These are phyloP conservation scores for Paulownia fortunei DNA, from an alignment of 257 asterid species.

Conservation along the genomic window DNA sequence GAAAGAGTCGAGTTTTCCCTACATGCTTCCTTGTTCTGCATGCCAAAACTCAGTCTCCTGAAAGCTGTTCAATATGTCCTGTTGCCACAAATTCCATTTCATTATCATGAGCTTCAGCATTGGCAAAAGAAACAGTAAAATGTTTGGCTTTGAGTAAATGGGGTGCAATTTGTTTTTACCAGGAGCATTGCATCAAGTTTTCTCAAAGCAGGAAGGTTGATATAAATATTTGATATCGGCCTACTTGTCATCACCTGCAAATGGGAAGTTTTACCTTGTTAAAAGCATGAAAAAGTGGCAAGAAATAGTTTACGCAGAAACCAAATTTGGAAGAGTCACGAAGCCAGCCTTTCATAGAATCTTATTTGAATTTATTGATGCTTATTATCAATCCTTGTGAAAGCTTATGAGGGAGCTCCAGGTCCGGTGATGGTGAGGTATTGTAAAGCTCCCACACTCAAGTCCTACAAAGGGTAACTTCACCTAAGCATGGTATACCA, in stretches of 20 bases:
- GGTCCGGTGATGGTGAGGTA: too few relatives aligned
- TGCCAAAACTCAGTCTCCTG: constrained; percentile 86
- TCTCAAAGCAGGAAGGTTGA: constrained; percentile 81
- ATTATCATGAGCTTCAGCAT: constrained; percentile 1
- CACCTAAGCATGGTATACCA: too few relatives aligned
- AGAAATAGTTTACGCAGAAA: too few relatives aligned
- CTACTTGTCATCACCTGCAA: constrained; percentile 74
- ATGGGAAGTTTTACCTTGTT: not conserved
- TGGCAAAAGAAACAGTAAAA: not conserved
- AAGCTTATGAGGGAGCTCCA: too few relatives aligned
- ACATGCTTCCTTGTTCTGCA: constrained; percentile 81
- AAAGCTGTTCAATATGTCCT: constrained; percentile 84
- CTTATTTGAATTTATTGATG: too few relatives aligned
- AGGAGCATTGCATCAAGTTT: constrained; percentile 84
- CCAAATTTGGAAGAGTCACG: too few relatives aligned
- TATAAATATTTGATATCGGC: constrained; percentile 79
- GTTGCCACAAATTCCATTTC: constrained; percentile 26
- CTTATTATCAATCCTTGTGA: too few relatives aligned
- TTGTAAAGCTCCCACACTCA: too few relatives aligned
- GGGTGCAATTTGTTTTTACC: constrained; percentile 52
- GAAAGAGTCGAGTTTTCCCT: constrained; percentile 60
- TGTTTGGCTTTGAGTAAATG: not conserved
- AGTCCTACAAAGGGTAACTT: too few relatives aligned
- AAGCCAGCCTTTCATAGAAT: too few relatives aligned
- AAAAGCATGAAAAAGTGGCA: not conserved